Conservation (phyloP, 139 green algal genomes). For the Picochlorum costavermella region DNA sequence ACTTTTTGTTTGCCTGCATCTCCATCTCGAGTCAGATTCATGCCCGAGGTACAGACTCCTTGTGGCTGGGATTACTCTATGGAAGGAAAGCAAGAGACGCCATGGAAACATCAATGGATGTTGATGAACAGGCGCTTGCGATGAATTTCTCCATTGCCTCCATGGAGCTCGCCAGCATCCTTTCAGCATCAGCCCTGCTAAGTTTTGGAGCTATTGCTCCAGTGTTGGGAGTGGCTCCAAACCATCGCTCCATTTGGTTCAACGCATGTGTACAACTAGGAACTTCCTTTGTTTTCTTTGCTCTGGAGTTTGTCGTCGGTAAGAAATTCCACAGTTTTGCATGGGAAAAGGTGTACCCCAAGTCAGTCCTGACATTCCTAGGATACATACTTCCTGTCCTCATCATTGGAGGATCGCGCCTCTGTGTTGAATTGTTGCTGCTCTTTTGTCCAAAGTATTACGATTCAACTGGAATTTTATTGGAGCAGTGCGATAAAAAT, state of each 20-base stretch:
- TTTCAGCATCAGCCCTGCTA: conserved; percentile 30
- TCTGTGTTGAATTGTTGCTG: conserved; percentile 12
- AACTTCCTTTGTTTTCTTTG: conserved; percentile 14
- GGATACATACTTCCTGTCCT: conserved; percentile 4
- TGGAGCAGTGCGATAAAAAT: conserved; percentile 30
- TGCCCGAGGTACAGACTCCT: conserved; percentile 6
- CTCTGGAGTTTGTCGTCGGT: conserved; percentile 10
- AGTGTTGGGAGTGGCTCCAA: conserved; percentile 5
- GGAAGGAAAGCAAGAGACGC: conserved; percentile 21
- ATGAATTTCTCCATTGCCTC: conserved; percentile 9
- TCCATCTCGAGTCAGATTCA: conserved; percentile 4
- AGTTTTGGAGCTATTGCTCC: conserved; percentile 25
- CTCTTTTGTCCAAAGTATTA: conserved; percentile 24
- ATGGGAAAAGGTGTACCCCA: conserved; percentile 14
- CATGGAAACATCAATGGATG: conserved; percentile 7
- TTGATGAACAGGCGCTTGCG: conserved; percentile 15
- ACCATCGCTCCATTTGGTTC: conserved; percentile 26
- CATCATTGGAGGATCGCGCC: conserved; percentile 9
- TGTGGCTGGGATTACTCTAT: conserved; percentile 23
- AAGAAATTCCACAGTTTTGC: conserved; percentile 24
- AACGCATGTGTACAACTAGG: conserved; percentile 17
- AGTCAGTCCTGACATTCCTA: background rate
- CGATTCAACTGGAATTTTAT: conserved; percentile 11
- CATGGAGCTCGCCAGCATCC: conserved; percentile 26
- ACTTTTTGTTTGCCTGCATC: conserved; percentile 15